phyloP scores from a whole-genome alignment of 306 rosid species.

The Malus sylvestris region DNA sequence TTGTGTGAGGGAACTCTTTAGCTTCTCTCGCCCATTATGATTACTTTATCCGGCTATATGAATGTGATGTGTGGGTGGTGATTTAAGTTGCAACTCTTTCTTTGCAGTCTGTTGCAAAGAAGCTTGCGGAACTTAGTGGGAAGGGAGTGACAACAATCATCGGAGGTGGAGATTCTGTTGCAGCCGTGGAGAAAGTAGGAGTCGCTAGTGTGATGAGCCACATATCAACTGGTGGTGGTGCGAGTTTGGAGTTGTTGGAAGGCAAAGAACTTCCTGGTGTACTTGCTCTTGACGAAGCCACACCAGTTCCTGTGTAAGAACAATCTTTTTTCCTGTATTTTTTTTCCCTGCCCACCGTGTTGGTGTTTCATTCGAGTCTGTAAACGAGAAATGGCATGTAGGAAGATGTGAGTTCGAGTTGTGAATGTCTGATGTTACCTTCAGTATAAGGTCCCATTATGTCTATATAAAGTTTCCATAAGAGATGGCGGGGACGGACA shows the following conservation, averaged over 20 bases:
- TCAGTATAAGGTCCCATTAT: slow-evolving; percentile 3
- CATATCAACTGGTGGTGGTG: slow-evolving; percentile 99
- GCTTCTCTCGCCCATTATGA: neutral
- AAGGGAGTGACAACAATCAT: slow-evolving; percentile 98
- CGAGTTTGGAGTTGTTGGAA: slow-evolving; percentile 96
- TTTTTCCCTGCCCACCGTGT: slow-evolving; percentile 18
- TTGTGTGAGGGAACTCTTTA: neutral
- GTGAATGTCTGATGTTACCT: slow-evolving; percentile 44
- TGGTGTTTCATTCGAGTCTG: slow-evolving; percentile 32
- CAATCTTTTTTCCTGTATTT: slow-evolving; percentile 15
- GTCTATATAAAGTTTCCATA: slow-evolving; percentile 26
- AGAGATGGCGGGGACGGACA: slow-evolving; percentile 15
- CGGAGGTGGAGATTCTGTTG: slow-evolving; percentile 99
- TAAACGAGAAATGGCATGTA: slow-evolving; percentile 37
- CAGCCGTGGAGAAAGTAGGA: slow-evolving; percentile 98
- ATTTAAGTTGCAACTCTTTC: slow-evolving; percentile 6
- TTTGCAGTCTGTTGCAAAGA: slow-evolving; percentile 79
- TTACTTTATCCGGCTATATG: neutral
- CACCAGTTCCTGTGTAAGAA: slow-evolving; percentile 67
- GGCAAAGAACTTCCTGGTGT: slow-evolving; percentile 99
- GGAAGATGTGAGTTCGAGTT: slow-evolving; percentile 36
- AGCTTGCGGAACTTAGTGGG: slow-evolving; percentile 88
- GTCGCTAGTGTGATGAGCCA: slow-evolving; percentile 95
- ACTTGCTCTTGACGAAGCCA: slow-evolving; percentile 91
- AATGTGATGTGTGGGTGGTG: neutral